Conservation (phyloP, 1,139 yeast species). For the Geotrichum cucujoidarum region DNA sequence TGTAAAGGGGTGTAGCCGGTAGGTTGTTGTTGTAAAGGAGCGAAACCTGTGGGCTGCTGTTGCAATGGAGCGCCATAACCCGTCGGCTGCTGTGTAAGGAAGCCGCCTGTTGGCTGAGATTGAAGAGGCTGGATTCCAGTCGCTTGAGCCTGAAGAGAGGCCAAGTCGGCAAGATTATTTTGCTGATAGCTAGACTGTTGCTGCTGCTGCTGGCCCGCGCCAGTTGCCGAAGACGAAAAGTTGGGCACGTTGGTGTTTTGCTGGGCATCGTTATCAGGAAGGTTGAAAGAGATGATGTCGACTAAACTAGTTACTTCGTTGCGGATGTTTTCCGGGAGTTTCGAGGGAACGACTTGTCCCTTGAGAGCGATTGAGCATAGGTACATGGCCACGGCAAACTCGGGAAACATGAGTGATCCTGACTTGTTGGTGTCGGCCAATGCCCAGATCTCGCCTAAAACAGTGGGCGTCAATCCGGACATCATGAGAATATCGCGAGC, state of each 20-base stretch:
- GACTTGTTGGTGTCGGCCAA: slow-evolving; percentile 82
- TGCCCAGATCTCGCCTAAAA: slow-evolving; percentile 86
- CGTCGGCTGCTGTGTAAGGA: slow-evolving; percentile 37
- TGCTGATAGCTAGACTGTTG: slow-evolving; percentile 31
- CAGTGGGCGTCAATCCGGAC: slow-evolving; percentile 70
- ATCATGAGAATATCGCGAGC: slow-evolving; percentile 77
- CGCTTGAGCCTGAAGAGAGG: slow-evolving; percentile 39
- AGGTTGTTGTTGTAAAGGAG: slow-evolving; percentile 38
- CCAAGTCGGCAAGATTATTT: slow-evolving; percentile 35
- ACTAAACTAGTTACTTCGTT: slow-evolving; percentile 86
- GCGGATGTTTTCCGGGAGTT: slow-evolving; percentile 63
- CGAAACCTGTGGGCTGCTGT: slow-evolving; percentile 39
- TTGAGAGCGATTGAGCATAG: slow-evolving; percentile 72
- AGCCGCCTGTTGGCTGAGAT: slow-evolving; percentile 33
- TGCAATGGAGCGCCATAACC: slow-evolving; percentile 28
- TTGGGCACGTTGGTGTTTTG: slow-evolving; percentile 34
- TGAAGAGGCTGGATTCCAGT: slow-evolving; percentile 36
- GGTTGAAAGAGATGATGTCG: slow-evolving; percentile 76
- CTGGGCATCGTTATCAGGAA: slow-evolving; percentile 53
- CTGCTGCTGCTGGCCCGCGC: slow-evolving; percentile 20
- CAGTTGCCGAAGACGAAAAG: slow-evolving; percentile 24
- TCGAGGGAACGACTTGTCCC: slow-evolving; percentile 72
- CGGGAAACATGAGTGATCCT: slow-evolving; percentile 85
- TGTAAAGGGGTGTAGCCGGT: slow-evolving; percentile 38
- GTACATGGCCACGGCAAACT: slow-evolving; percentile 89